phyloP scores from a whole-genome alignment of 345 rosid genomes.

The Gossypium thurberi region DNA sequence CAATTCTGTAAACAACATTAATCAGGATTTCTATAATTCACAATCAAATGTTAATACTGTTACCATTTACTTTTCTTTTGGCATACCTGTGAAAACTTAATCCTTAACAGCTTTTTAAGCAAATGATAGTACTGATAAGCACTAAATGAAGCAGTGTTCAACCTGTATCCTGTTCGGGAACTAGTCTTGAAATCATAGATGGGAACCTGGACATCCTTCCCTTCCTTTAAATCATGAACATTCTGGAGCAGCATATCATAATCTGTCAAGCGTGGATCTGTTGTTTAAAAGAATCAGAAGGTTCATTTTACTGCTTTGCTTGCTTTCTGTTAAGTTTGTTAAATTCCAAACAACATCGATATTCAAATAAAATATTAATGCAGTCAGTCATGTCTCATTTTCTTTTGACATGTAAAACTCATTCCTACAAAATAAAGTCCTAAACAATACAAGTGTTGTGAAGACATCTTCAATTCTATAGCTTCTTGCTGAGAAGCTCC shows the following conservation, averaged over 20 bases:
- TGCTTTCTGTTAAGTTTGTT: not conserved
- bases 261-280: conserved; percentile 97
- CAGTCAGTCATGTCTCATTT: not conserved
- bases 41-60: not conserved
- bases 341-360: not conserved
- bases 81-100: conserved; percentile 12
- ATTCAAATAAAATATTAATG: not conserved
- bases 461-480: not conserved
- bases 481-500: not conserved
- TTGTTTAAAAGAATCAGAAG: conserved; percentile 3
- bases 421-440: not conserved
- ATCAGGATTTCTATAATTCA: not conserved
- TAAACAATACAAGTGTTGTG: not conserved
- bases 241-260: conserved; percentile 81
- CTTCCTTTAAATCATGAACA: conserved; percentile 69
- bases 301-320: not conserved
- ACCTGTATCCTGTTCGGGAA: conserved; percentile 91
- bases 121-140: conserved; percentile 11
- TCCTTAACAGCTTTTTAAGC: conserved; percentile 13
- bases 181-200: conserved; percentile 94
- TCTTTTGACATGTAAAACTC: not conserved
- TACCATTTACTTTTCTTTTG: not conserved
- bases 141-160: conserved; percentile 15
- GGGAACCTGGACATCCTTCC: conserved; percentile 76
- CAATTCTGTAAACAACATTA: not conserved